A percentile compares a stretch with the other conserved stretches of the same genome.
These are phyloP conservation scores for Skeletonema grethae DNA, from an alignment of 108 stramenopile genomes.

Conservation along the genomic window DNA sequence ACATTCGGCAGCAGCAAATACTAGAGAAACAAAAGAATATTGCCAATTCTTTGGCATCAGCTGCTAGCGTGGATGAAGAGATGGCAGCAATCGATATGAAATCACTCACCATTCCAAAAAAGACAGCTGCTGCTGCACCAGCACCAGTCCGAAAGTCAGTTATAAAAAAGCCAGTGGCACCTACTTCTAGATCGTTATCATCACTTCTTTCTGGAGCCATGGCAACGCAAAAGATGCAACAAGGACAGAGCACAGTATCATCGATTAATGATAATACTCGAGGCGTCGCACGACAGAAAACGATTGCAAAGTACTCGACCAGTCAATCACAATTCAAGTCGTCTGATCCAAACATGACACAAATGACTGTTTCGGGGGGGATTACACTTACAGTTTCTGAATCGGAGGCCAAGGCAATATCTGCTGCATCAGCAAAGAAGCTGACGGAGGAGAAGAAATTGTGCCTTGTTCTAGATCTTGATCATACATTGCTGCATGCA, in stretches of 20 bases:
- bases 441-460: constrained; percentile 56
- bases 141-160: background rate
- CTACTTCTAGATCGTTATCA: constrained; percentile 34
- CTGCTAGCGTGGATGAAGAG: constrained; percentile 7
- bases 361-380: constrained; percentile 79
- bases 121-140: background rate
- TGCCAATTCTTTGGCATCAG: background rate
- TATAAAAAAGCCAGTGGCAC: constrained; percentile 13
- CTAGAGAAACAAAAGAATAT: constrained; percentile 21
- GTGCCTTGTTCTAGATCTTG: constrained; percentile 84
- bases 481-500: constrained; percentile 89
- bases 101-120: background rate
- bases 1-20: constrained; percentile 8
- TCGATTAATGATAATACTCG: background rate
- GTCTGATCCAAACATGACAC: constrained; percentile 46
- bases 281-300: constrained; percentile 3
- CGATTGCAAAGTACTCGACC: constrained; percentile 1
- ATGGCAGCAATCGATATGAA: constrained; percentile 12
- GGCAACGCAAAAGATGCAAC: constrained; percentile 40
- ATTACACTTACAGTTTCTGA: constrained; percentile 71
- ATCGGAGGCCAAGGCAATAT: constrained; percentile 64
- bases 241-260: constrained; percentile 4
- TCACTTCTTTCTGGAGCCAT: constrained; percentile 39
- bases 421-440: constrained; percentile 52
- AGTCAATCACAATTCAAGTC: background rate